Percentiles rank a stretch among this genome's conserved stretches.
Conservation (phyloP, 1,284 basidiomycete genomes). For the Phylloporus gajari region DNA sequence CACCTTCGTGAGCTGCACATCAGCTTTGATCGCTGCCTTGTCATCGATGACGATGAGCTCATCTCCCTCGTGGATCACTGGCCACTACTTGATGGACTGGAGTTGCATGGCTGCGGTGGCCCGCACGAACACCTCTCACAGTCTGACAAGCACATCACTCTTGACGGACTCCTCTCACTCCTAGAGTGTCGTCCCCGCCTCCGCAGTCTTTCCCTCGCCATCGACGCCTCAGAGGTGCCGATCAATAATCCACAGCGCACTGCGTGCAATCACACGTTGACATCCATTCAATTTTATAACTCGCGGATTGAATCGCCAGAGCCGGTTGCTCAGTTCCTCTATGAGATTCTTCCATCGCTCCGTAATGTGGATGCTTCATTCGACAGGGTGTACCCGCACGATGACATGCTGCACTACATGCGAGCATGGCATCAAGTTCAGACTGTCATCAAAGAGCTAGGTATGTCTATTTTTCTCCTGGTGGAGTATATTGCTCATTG, state of each 20-base stretch:
- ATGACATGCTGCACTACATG: too few species aligned
- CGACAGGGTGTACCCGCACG: too few species aligned
- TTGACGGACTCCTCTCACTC: background rate
- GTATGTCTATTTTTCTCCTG: too few species aligned
- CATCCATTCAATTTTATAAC: background rate
- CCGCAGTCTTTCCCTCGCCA: background rate
- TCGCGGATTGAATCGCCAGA: background rate
- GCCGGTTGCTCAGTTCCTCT: background rate
- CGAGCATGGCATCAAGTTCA: too few species aligned
- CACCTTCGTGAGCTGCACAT: background rate
- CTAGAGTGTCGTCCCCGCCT: background rate
- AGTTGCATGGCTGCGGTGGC: background rate
- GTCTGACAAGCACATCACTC: background rate
- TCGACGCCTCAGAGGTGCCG: background rate
- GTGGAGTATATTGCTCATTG: too few species aligned
- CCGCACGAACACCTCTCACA: background rate
- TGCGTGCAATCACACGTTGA: background rate
- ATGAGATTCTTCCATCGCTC: background rate
- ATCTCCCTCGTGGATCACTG: background rate
- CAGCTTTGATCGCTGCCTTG: background rate
- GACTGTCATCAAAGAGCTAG: too few species aligned
- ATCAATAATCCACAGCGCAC: background rate
- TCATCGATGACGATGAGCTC: slow-evolving; percentile 9
- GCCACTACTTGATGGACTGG: background rate
- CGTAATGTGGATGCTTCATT: too few species aligned